phyloP scores from a whole-genome alignment of 306 rosid genomes.

The Castanospermum australe region DNA sequence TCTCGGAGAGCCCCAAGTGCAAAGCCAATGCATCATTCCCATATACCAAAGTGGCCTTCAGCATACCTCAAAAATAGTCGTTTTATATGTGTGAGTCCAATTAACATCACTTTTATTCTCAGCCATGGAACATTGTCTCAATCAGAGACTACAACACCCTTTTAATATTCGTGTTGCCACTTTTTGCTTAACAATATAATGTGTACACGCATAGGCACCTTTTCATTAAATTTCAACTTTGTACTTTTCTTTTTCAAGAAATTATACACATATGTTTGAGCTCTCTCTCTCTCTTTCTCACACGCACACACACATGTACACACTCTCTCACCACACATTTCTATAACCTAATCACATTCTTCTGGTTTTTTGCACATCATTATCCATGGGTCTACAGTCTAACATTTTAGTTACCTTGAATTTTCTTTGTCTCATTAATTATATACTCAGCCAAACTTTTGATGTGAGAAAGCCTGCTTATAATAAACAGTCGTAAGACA shows the following conservation, averaged over 20 bases:
- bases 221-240: conserved; percentile 9
- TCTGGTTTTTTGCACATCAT: no score
- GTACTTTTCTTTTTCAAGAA: not conserved
- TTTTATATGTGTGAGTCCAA: conserved; percentile 35
- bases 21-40: conserved; percentile 20
- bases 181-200: not conserved
- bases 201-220: not conserved
- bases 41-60: conserved; percentile 15
- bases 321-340: no score
- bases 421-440: no score
- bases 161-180: not conserved
- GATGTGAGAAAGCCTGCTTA: no score
- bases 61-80: conserved; percentile 21
- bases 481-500: no score
- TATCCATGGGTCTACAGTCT: no score
- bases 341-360: no score
- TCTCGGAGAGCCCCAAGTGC: conserved; percentile 14
- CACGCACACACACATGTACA: not conserved
- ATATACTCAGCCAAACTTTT: no score
- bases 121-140: conserved; percentile 49
- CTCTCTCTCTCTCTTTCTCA: not conserved
- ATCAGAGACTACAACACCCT: not conserved
- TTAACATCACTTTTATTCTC: conserved; percentile 34
- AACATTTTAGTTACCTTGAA: no score
- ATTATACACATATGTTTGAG: not conserved